Evolutionary conservation across 345 rosid species (phyloP).

Genomic region (Capsella bursapastoris): DNA sequence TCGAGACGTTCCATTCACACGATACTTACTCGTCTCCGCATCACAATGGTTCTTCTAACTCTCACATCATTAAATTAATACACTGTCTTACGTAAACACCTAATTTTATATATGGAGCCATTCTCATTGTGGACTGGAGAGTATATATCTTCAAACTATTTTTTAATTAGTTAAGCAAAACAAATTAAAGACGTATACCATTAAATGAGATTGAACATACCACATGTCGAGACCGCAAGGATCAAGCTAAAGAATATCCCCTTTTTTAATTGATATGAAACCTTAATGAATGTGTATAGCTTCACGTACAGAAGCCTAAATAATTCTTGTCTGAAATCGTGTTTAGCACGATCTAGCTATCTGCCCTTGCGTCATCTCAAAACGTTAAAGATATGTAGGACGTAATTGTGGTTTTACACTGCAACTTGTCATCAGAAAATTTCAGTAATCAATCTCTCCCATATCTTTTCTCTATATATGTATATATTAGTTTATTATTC

Average conservation of each 20-base stretch:
- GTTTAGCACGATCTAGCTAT: conserved; percentile 29
- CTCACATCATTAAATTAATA: neutral
- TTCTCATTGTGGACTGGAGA: neutral
- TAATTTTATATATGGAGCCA: neutral
- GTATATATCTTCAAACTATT: neutral
- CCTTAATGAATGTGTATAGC: neutral
- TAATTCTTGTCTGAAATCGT: conserved; percentile 30
- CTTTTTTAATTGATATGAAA: neutral
- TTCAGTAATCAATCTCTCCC: neutral
- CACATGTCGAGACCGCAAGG: conserved; percentile 30
- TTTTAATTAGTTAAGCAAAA: neutral
- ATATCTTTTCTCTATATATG: conserved; percentile 2
- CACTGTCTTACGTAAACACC: neutral
- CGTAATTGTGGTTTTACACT: neutral
- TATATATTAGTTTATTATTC: neutral
- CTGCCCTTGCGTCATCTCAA: conserved; percentile 22
- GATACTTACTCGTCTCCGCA: neutral
- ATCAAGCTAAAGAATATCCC: conserved; percentile 16
- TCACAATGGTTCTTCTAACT: neutral
- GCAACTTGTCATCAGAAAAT: neutral
- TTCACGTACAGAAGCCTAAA: conserved; percentile 22
- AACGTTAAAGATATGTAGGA: conserved; percentile 11
- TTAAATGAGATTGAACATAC: conserved; percentile 21
- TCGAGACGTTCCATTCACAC: neutral
- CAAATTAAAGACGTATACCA: conserved; percentile 1